Percentiles rank a stretch among this genome's conserved stretches.
These are phyloP conservation scores for Boletus insuetus DNA, from an alignment of 768 basidiomycete species.

Conservation along the genomic window DNA sequence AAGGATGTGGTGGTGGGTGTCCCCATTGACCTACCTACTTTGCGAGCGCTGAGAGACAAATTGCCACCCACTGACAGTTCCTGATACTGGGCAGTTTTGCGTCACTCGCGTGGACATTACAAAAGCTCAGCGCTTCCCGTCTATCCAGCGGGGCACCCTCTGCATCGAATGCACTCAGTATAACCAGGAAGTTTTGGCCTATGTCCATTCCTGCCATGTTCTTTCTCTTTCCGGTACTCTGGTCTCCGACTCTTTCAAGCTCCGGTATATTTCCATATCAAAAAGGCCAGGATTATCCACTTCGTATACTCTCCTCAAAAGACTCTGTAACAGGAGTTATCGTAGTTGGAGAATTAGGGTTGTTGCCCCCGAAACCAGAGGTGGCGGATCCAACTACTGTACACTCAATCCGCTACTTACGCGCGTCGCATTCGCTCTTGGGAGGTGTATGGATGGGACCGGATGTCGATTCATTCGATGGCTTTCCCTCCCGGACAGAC, in stretches of 20 bases:
- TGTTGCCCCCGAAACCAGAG: slow-evolving; percentile 36
- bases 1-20: slow-evolving; percentile 23
- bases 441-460: slow-evolving; percentile 79
- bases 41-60: slow-evolving; percentile 1
- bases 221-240: slow-evolving; percentile 40
- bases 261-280: slow-evolving; percentile 49
- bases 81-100: slow-evolving; percentile 18
- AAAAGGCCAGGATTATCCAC: slow-evolving; percentile 46
- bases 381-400: slow-evolving; percentile 30
- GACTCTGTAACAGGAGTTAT: slow-evolving; percentile 79
- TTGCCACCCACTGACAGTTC: slow-evolving; percentile 18
- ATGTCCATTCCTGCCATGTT: slow-evolving; percentile 29
- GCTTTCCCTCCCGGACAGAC: slow-evolving; percentile 45
- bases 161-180: not conserved
- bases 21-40: not conserved
- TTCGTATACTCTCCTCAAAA: slow-evolving; percentile 66
- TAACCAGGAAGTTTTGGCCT: slow-evolving; percentile 8
- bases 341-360: slow-evolving; percentile 67
- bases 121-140: not conserved
- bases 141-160: not conserved
- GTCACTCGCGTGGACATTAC: slow-evolving; percentile 13
- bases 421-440: slow-evolving; percentile 62
- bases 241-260: slow-evolving; percentile 56
- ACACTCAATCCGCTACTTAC: slow-evolving; percentile 58
- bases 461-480: slow-evolving; percentile 42